These are phyloP conservation scores for Solanum hybrid DNA, from an alignment of 305 asterid genomes.

Conservation along the genomic window DNA sequence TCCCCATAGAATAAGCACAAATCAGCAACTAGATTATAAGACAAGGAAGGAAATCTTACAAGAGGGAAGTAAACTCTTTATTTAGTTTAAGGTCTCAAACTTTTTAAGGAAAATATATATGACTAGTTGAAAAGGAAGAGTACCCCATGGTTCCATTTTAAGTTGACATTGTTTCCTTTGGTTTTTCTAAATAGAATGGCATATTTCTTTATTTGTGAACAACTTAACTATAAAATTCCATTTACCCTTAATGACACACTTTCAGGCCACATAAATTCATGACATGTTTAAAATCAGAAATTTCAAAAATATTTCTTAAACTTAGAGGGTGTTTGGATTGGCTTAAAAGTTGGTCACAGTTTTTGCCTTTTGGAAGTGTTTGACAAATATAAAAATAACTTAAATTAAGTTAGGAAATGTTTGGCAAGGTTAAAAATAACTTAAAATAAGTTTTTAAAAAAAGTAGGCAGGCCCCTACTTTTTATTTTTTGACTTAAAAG, in stretches of 20 bases:
- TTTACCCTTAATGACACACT: background rate
- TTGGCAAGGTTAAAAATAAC: background rate
- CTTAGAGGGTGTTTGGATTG: background rate
- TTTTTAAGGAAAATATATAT: background rate
- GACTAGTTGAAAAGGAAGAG: background rate
- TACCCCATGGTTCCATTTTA: background rate
- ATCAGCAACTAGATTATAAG: background rate
- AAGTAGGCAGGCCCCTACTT: background rate
- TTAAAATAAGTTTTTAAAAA: no score
- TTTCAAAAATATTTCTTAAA: background rate
- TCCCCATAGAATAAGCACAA: constrained; percentile 12
- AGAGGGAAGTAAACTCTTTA: background rate
- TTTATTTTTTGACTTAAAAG: background rate
- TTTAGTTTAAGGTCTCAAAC: background rate
- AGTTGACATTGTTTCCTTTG: background rate
- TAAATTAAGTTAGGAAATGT: background rate
- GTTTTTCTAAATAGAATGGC: background rate
- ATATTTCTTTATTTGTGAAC: background rate
- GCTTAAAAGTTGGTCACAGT: background rate
- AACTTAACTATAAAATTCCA: background rate
- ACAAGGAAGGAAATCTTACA: constrained; percentile 4
- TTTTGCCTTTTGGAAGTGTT: background rate
- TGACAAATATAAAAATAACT: background rate
- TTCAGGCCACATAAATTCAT: background rate
- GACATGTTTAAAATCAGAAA: background rate